Evolutionary conservation across 192 early-diverging fungal genomes (phyloP).

Genomic region (Thamnidium elegans): DNA sequence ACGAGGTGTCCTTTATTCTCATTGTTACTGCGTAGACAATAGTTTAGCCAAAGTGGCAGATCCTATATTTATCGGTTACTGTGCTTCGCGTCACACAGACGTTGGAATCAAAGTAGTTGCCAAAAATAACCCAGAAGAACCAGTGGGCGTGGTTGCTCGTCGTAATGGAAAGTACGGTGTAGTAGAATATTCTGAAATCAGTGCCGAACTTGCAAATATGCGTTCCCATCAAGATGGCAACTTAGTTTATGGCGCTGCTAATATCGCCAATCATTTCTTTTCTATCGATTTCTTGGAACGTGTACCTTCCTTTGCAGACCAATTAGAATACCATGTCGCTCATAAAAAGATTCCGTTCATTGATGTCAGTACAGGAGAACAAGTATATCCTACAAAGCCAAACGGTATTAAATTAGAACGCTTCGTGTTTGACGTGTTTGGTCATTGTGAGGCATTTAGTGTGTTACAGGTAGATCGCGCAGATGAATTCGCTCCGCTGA

Average conservation of each 20-base stretch:
- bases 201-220: constrained; percentile 58
- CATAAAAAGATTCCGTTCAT: constrained; percentile 88
- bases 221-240: constrained; percentile 46
- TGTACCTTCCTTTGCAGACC: constrained; percentile 64
- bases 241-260: constrained; percentile 78
- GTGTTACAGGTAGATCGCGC: constrained; percentile 80
- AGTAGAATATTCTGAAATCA: constrained; percentile 95
- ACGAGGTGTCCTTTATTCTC: constrained; percentile 76
- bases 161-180: constrained; percentile 71
- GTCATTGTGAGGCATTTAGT: constrained; percentile 70
- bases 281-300: constrained; percentile 76
- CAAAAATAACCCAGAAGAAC: constrained; percentile 78
- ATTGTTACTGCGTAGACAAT: constrained; percentile 94
- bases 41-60: constrained; percentile 88
- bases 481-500: constrained; percentile 92
- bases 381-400: constrained; percentile 57
- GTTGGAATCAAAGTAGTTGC: constrained; percentile 88
- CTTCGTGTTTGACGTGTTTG: constrained; percentile 96
- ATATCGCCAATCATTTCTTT: constrained; percentile 95
- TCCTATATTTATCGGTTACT: constrained; percentile 86
- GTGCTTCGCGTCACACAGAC: constrained; percentile 68
- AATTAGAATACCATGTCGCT: constrained; percentile 86
- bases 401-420: constrained; percentile 93
- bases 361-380: constrained; percentile 64
- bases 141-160: constrained; percentile 86